Percentiles rank a stretch among this genome's conserved stretches.
phyloP scores from a whole-genome alignment of 2,329 filamentous ascomycete species.

The Fusarium temperatum region DNA sequence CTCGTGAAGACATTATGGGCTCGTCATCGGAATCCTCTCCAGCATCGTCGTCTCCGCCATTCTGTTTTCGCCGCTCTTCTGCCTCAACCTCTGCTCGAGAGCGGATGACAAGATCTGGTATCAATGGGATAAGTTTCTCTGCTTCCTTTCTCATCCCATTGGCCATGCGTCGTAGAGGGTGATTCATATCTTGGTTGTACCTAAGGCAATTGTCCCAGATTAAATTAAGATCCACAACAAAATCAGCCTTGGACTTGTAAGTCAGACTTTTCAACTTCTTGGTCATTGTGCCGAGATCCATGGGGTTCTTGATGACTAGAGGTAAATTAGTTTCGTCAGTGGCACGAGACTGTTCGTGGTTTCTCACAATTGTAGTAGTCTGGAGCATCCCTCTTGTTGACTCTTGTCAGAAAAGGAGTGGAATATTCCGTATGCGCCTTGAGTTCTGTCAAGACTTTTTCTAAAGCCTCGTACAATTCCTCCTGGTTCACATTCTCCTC shows the following conservation, averaged over 20 bases:
- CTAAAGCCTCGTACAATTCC: conserved; percentile 94
- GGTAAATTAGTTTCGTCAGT: conserved; percentile 35
- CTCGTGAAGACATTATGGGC: conserved; percentile 97
- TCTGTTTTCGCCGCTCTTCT: conserved; percentile 84
- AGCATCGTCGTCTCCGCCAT: conserved; percentile 82
- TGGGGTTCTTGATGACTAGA: conserved; percentile 90
- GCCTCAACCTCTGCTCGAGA: conserved; percentile 95
- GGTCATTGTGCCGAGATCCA: conserved; percentile 98
- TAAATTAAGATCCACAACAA: conserved; percentile 89
- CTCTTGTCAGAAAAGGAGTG: conserved; percentile 90
- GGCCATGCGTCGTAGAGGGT: conserved; percentile 90
- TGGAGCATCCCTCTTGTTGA: conserved; percentile 96
- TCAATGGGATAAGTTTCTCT: conserved; percentile 93
- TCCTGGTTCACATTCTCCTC: conserved; percentile 98
- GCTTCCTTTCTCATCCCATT: conserved; percentile 97
- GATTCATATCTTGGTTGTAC: conserved; percentile 90
- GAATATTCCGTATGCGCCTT: conserved; percentile 98
- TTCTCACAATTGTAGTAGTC: conserved; percentile 90
- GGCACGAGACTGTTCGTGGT: not conserved
- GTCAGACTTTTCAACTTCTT: conserved; percentile 88
- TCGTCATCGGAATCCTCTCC: conserved; percentile 96
- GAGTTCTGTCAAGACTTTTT: conserved; percentile 96
- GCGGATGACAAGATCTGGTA: conserved; percentile 89
- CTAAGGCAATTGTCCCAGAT: conserved; percentile 98
- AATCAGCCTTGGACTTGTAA: conserved; percentile 92